Conservation (phyloP, 2,329 filamentous ascomycete species). For the Alternaria solani region DNA sequence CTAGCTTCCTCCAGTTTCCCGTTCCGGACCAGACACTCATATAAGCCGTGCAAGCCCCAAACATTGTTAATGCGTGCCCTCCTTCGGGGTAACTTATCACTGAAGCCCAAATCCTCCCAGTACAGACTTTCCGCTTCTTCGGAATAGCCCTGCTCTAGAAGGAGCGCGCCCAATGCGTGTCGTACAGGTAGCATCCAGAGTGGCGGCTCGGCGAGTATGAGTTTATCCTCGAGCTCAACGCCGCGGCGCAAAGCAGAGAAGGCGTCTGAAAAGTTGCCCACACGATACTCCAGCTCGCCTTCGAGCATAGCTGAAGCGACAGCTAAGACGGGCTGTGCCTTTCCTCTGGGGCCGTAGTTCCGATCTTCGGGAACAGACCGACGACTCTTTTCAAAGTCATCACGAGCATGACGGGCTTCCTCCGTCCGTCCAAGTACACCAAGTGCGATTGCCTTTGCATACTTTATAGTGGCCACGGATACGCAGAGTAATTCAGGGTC, state of each 20-base stretch:
- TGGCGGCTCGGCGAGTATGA: neutral
- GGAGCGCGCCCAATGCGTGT: conserved; percentile 9
- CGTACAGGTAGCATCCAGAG: conserved; percentile 14
- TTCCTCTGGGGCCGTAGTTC: neutral
- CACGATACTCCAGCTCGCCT: conserved; percentile 8
- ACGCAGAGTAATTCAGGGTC: neutral
- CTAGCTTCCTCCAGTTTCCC: neutral
- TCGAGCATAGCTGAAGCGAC: conserved; percentile 8
- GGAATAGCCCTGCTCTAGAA: conserved; percentile 9
- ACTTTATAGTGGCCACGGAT: neutral
- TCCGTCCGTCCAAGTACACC: conserved; percentile 2
- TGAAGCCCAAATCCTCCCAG: conserved; percentile 2
- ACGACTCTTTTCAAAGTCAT: neutral
- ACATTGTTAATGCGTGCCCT: conserved; percentile 10
- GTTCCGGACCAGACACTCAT: conserved; percentile 5
- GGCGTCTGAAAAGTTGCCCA: neutral
- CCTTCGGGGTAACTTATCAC: conserved; percentile 1
- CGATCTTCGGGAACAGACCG: neutral
- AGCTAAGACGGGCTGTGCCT: neutral
- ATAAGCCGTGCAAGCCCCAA: conserved; percentile 6
- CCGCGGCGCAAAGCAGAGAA: neutral
- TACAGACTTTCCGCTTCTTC: conserved; percentile 1
- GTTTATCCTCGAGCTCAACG: conserved; percentile 4
- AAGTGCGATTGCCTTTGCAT: conserved; percentile 5
- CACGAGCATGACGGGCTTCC: neutral